phyloP scores from a whole-genome alignment of 2,329 filamentous ascomycete species.

The Hypoxylon sp. region DNA sequence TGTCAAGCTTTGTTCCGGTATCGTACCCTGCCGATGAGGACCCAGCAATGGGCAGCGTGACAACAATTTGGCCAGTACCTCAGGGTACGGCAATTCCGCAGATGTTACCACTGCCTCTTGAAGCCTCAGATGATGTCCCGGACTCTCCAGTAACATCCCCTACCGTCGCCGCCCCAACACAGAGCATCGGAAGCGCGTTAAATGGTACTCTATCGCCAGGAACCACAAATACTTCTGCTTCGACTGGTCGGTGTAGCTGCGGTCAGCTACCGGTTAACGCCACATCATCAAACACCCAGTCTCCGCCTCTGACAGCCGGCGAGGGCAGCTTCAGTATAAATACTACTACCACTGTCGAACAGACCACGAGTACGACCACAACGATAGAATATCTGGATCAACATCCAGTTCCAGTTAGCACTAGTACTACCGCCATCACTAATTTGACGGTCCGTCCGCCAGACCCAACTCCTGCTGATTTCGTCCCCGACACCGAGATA shows the following conservation, averaged over 20 bases:
- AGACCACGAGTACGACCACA: neutral
- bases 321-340: neutral
- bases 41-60: neutral
- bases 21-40: neutral
- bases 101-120: neutral
- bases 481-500: neutral
- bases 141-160: neutral
- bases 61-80: slow-evolving; percentile 5
- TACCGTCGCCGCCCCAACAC: neutral
- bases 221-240: neutral
- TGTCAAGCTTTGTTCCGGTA: neutral
- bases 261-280: neutral
- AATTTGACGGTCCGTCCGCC: neutral
- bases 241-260: neutral
- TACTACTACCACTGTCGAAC: neutral
- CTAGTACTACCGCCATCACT: neutral
- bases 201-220: neutral
- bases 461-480: neutral
- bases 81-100: neutral
- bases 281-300: neutral
- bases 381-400: neutral
- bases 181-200: neutral
- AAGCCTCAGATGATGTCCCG: neutral
- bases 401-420: neutral
- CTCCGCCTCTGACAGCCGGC: neutral